Evolutionary conservation across 75 land plant genomes (phyloP), one percentile per base, ranked within the genome.

Genomic region (Pinus taeda): DNA sequence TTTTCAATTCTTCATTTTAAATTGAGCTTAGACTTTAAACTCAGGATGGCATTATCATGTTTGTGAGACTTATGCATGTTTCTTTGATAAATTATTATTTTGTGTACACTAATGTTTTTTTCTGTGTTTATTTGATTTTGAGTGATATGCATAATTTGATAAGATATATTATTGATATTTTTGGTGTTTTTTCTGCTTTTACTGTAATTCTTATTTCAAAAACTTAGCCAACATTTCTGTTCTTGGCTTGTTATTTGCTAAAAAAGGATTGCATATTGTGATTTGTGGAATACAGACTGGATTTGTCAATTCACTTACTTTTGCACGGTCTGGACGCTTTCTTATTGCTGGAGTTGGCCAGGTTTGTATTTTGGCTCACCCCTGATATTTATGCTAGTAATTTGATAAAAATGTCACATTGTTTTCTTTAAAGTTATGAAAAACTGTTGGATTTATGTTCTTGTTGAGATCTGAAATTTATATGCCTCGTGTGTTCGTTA

Each of bases 271-370:
- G 24, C 42, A 36, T n/a, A 20, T 39, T 39, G 21, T 69, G 62
- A 17, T 12, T 49, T 49, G 79, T 76, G 64, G 49, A 63, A 59
- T 57, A 21, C 91, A 97, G 99, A 86, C 72, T 75, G 99, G 99
- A 36, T 97, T 95, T 86, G 94, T 93, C 20, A 97, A 97, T 76
- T 90, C 99, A 20, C 78, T 97, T 67, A 90, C 89, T 42, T 93
- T 97, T 84, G 92, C 99, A 63, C 87, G 76, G 49, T 91, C 93
- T 77, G 99, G 98, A 39, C 84, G 87, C 64, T 97, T 97, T 75
- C 80, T 97, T 36, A 67, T 97, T 65, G 99, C 98, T 59, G 99
- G 96, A 72, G 89, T 90, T 81, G 99, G 99, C 22, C 96, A 97
- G 95, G 99, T 95, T 55, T 74, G 59, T 24, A 24, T 29, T 69